Evolutionary conservation across 106 monocot species (phyloP), one percentile per base, ranked within the genome.

Genomic region (Phalaenopsis equestris): DNA sequence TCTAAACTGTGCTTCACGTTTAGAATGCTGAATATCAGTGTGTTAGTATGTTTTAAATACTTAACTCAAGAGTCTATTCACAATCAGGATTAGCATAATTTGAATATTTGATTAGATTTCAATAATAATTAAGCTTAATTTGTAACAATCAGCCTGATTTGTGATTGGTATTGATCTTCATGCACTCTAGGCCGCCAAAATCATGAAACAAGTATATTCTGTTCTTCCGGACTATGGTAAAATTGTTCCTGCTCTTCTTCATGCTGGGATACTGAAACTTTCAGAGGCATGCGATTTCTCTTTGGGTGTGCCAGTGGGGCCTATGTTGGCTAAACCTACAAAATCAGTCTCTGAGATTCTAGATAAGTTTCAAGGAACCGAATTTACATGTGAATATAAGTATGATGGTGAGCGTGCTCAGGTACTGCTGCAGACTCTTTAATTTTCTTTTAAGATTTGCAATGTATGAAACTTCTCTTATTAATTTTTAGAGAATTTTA

Each of bases 401-500:
- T 98, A 98, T 87, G 98, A 98, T 89, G 98, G 98, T 67, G 98
- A 98, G 77, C 87, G 98, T 75, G 98, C 98, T 68, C 98, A 98
- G 94, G 98, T 98, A 93, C 42, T 61, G 5, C 7, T 73, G 72
- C 42, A 58, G 46, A 14, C 36, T 57, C 48, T 2, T 15, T 77
- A 75, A 10, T 43, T 42, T 14, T 55, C 36, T 55, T 57, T 49
- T 73, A 24, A 24, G 23, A 11, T 70, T 46, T 61, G 0, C 12
- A 8, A 55, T 42, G n/a, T 77, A 24, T 19, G 57, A n/a, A 78
- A 21, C 8, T 72, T 76, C 10, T 48, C 24, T 45, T 74, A 45
- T 42, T 19, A 74, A 19, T 47, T 75, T 46, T 48, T 49, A 48
- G 76, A 49, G 49, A 45, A 12, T 19, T 49, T 76, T 1, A 5